Percentiles rank a stretch among this genome's conserved stretches.
Conservation (phyloP, 257 asterid species). For the Jasminum sambac region DNA sequence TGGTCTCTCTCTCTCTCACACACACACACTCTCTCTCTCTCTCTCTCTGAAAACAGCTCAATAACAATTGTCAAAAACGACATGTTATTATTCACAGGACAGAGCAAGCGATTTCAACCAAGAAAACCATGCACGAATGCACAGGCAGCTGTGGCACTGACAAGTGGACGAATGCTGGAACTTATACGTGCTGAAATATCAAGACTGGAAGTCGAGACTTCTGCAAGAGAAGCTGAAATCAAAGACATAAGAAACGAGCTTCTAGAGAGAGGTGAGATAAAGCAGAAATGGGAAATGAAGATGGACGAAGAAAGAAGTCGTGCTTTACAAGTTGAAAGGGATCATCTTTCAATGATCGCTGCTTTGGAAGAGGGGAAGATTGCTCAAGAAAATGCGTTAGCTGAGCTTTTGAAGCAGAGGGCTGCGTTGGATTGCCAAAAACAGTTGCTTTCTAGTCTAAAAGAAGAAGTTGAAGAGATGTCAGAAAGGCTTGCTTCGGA, state of each 20-base stretch:
- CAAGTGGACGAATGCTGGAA: constrained; percentile 68
- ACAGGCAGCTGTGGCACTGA: constrained; percentile 82
- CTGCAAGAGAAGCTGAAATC: constrained; percentile 45
- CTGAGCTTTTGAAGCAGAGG: constrained; percentile 62
- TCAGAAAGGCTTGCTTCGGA: constrained; percentile 50
- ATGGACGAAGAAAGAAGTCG: constrained; percentile 64
- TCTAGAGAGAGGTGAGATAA: constrained; percentile 71
- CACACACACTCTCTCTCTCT: not conserved
- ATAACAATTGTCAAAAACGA: not conserved
- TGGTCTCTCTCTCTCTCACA: constrained; percentile 48
- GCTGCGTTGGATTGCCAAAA: constrained; percentile 88
- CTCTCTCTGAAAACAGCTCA: too few species aligned
- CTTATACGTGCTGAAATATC: constrained; percentile 51
- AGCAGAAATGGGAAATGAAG: constrained; percentile 58
- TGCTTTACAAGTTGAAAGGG: constrained; percentile 50
- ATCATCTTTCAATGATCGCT: constrained; percentile 36
- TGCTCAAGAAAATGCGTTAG: constrained; percentile 39
- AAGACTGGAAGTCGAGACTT: constrained; percentile 59
- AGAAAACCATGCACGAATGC: constrained; percentile 86
- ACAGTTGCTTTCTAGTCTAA: constrained; percentile 65
- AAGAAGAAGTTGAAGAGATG: constrained; percentile 68
- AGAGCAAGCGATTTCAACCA: constrained; percentile 80
- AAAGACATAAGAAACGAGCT: constrained; percentile 63
- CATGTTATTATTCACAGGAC: constrained; percentile 62
- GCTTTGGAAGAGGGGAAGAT: constrained; percentile 63